Conservation (phyloP, 306 rosid genomes). For the Cucurbita maxima region DNA sequence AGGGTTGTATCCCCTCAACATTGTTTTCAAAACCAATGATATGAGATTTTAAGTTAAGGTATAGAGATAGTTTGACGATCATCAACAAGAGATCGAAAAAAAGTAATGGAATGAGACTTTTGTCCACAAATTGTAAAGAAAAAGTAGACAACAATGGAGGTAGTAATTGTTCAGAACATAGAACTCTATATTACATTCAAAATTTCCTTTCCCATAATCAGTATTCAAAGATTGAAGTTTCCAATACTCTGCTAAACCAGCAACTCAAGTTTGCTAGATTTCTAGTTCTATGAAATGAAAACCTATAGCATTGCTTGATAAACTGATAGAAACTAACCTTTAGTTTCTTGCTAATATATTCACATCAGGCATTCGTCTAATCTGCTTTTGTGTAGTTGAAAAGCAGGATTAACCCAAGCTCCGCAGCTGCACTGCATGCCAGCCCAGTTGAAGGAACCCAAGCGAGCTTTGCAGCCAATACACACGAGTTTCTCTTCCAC, state of each 20-base stretch:
- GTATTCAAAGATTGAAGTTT: not conserved
- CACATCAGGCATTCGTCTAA: slow-evolving; percentile 48
- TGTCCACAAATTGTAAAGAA: too few relatives aligned
- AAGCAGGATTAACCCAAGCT: slow-evolving; percentile 81
- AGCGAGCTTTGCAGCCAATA: slow-evolving; percentile 65
- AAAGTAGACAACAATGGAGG: too few relatives aligned
- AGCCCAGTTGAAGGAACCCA: slow-evolving; percentile 84
- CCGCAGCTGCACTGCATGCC: slow-evolving; percentile 89
- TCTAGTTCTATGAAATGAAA: not conserved
- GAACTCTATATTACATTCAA: not conserved
- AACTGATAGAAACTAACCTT: not conserved
- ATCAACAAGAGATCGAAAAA: too few relatives aligned
- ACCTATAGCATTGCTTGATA: not conserved
- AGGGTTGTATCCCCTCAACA: too few relatives aligned
- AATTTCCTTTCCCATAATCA: not conserved
- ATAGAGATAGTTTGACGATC: too few relatives aligned
- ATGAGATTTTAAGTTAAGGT: too few relatives aligned
- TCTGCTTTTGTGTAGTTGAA: slow-evolving; percentile 67
- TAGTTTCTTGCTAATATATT: not conserved
- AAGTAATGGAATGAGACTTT: too few relatives aligned
- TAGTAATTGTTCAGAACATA: too few relatives aligned
- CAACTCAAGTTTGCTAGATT: not conserved
- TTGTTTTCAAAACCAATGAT: too few relatives aligned
- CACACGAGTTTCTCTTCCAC: slow-evolving; percentile 63
- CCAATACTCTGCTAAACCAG: not conserved